phyloP scores from a whole-genome alignment of 164 flowering plant species.

The Magnolia changhungtana region DNA sequence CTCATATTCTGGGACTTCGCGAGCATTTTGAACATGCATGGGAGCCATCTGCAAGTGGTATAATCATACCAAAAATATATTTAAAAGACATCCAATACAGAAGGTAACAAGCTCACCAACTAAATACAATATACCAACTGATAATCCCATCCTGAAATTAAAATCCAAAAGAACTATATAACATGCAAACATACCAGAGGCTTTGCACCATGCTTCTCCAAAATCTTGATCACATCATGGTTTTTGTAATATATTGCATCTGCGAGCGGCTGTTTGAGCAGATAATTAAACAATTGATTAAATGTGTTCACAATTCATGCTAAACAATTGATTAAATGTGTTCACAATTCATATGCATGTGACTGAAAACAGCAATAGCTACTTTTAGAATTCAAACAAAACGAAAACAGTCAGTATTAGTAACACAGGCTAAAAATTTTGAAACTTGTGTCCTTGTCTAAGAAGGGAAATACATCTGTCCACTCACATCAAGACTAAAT shows the following conservation, averaged over 20 bases:
- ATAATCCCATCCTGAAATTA: neutral
- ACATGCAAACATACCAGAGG: conserved; percentile 49
- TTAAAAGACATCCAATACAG: too few relatives aligned
- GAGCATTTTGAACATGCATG: conserved; percentile 80
- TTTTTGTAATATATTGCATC: conserved; percentile 90
- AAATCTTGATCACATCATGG: conserved; percentile 67
- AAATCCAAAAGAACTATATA: neutral
- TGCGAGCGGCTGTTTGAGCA: conserved; percentile 76
- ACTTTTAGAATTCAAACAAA: neutral
- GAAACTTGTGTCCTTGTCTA: neutral
- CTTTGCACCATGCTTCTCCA: conserved; percentile 92
- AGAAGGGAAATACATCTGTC: neutral
- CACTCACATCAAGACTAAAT: too few relatives aligned
- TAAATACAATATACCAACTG: too few relatives aligned
- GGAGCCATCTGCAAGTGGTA: conserved; percentile 63
- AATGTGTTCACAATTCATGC: neutral
- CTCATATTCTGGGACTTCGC: conserved; percentile 94
- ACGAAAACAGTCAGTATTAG: neutral
- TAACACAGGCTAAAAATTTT: neutral
- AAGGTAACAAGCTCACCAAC: too few relatives aligned
- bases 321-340: too few relatives aligned
- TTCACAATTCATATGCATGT: too few relatives aligned
- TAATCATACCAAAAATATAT: conserved; percentile 4
- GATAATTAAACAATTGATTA: neutral
- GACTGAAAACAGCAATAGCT: neutral